These are phyloP conservation scores for Begonia peltatifolia DNA, from an alignment of 306 rosid species.

Conservation along the genomic window DNA sequence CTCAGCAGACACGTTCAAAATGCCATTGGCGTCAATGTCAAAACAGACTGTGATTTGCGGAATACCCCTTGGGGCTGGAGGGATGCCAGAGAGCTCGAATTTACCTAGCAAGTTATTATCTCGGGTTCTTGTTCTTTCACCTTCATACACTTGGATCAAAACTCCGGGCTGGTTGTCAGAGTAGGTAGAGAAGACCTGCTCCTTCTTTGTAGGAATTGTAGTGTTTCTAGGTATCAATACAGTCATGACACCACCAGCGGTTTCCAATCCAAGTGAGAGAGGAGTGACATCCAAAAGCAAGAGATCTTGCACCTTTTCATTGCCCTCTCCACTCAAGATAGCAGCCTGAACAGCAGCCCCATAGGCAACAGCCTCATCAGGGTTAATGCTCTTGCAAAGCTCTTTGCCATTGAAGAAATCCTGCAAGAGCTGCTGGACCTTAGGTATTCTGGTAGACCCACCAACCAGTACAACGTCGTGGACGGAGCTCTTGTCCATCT, in stretches of 20 bases:
- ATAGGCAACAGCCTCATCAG: slow-evolving; percentile 55
- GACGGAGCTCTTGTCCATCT: slow-evolving; percentile 37
- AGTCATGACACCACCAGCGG: slow-evolving; percentile 62
- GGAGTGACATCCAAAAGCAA: slow-evolving; percentile 51
- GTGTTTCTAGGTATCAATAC: slow-evolving; percentile 57
- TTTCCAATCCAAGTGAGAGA: slow-evolving; percentile 41
- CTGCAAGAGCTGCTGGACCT: slow-evolving; percentile 42
- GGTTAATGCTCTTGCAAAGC: slow-evolving; percentile 50
- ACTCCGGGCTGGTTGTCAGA: slow-evolving; percentile 65
- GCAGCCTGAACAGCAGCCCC: slow-evolving; percentile 59
- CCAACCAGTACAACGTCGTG: slow-evolving; percentile 52
- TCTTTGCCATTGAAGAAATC: slow-evolving; percentile 48
- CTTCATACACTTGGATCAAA: slow-evolving; percentile 52
- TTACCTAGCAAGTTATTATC: slow-evolving; percentile 54
- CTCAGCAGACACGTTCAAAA: slow-evolving; percentile 47
- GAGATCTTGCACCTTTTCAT: slow-evolving; percentile 58
- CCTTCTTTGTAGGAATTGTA: slow-evolving; percentile 56
- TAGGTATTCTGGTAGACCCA: slow-evolving; percentile 55
- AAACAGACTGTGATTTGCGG: slow-evolving; percentile 59
- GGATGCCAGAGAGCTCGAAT: slow-evolving; percentile 55
- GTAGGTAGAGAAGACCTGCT: slow-evolving; percentile 53
- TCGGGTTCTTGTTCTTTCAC: slow-evolving; percentile 45
- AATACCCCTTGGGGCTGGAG: slow-evolving; percentile 57
- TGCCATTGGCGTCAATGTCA: slow-evolving; percentile 57
- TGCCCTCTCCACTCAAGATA: slow-evolving; percentile 48